Evolutionary conservation across 257 asterid genomes (phyloP), one percentile per base, ranked within the genome.

Genomic region (Primulina tabacum): DNA sequence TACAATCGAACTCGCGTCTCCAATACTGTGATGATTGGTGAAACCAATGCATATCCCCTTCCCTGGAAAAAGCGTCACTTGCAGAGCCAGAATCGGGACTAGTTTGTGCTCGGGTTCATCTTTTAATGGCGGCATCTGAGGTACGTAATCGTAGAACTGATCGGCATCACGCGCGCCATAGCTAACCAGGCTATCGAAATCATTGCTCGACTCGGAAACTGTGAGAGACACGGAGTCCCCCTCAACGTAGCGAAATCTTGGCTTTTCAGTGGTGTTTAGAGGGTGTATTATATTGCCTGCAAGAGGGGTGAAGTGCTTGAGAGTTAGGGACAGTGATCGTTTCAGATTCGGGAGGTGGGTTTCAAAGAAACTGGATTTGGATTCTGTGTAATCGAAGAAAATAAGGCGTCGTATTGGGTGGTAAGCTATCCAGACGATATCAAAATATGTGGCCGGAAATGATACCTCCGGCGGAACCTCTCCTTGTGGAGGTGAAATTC

Each of bases 11-110:
- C 63, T 69, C 0, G 81, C 90, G 35, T 86, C 95, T 26, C 82
- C 83, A 0, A 73, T 59, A 0, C 67, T 17, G 16, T 88, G 95
- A 26, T 74, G 81, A 57, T 75, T 72, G 26, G 80, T 62, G 7
- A 78, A 28, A 11, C 92, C 88, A 4, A 88, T 58, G 7, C 86
- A 76, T 3, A 88, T 4, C 12, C 92, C 95, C 0, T 14, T 33
- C 1, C 61, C 70, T 0, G 82, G 82, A 71, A 84, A 88, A 14
- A 84, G 28, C 1, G 89, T 86, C 17, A 84, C 81, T 64, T 86
- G 88, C 33, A 86, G 35, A 14, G 84, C 88, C 1, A 88, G 30
- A 38, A 73, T 71, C 0, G 78, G 82, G 35, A 73, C 52, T 20
- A 67, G 21, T 58, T 71, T 79, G 2, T 35, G 17, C 0, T 72